Conservation (phyloP, 495 filamentous ascomycete genomes). For the Poronia punctata region DNA sequence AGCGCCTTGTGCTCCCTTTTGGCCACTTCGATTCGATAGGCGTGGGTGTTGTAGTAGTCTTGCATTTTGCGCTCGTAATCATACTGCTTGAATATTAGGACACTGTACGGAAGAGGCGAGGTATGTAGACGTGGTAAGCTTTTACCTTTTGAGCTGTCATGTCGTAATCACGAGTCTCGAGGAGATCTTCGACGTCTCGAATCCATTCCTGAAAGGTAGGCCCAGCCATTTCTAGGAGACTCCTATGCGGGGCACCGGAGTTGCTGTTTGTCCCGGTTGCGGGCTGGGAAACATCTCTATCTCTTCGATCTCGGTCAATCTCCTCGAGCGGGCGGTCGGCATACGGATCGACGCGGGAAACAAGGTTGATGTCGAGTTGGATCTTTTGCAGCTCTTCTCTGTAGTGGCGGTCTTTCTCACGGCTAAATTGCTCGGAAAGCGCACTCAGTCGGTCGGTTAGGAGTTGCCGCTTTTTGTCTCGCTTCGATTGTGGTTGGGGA, state of each 20-base stretch:
- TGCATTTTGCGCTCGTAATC: slow-evolving; percentile 48
- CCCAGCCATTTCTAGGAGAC: slow-evolving; percentile 61
- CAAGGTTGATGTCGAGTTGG: slow-evolving; percentile 81
- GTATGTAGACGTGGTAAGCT: slow-evolving; percentile 8
- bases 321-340: slow-evolving; percentile 64
- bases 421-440: slow-evolving; percentile 66
- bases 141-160: slow-evolving; percentile 70
- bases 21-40: slow-evolving; percentile 65
- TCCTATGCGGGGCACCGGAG: slow-evolving; percentile 24
- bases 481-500: slow-evolving; percentile 60
- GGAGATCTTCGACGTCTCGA: slow-evolving; percentile 72
- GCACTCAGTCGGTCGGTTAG: slow-evolving; percentile 68
- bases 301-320: slow-evolving; percentile 54
- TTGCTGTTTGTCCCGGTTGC: slow-evolving; percentile 49
- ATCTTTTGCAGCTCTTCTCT: slow-evolving; percentile 81
- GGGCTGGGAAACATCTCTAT: slow-evolving; percentile 55
- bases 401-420: slow-evolving; percentile 77
- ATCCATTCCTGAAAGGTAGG: slow-evolving; percentile 75
- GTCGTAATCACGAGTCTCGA: slow-evolving; percentile 75
- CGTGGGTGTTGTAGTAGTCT: slow-evolving; percentile 45
- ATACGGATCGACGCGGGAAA: slow-evolving; percentile 77
- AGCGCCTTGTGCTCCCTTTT: slow-evolving; percentile 73
- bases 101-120: background rate
- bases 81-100: slow-evolving; percentile 30
- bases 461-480: slow-evolving; percentile 77